Evolutionary conservation across 2,329 filamentous ascomycete species (phyloP).

Genomic region (Diaporthe vexans): DNA sequence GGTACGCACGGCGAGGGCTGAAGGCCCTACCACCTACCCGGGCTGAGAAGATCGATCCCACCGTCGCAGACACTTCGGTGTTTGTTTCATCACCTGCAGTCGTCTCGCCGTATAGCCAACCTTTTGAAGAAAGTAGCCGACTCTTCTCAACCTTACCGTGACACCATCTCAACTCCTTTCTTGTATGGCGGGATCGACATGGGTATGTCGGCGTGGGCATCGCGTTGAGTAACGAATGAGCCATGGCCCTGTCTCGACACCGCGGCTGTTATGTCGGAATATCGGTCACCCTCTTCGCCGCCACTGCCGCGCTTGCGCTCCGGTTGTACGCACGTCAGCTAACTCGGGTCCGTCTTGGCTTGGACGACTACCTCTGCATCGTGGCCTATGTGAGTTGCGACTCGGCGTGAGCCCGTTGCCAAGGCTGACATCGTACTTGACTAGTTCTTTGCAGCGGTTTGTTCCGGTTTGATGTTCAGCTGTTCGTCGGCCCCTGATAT

Average conservation of each 20-base stretch:
- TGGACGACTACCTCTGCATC: constrained; percentile 31
- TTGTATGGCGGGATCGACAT: not conserved
- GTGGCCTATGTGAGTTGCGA: constrained; percentile 21
- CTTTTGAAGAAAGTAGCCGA: not conserved
- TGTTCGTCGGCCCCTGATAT: not conserved
- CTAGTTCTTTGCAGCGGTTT: constrained; percentile 12
- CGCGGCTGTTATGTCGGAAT: constrained; percentile 31
- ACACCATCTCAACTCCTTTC: not conserved
- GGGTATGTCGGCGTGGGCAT: not conserved
- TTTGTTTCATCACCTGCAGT: not conserved
- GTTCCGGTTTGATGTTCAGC: constrained; percentile 22
- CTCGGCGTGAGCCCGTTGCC: too few relatives aligned
- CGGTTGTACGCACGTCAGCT: constrained; percentile 15
- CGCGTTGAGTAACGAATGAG: not conserved
- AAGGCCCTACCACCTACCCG: not conserved
- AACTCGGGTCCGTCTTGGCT: constrained; percentile 8
- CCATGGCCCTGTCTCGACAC: constrained; percentile 21
- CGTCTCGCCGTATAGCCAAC: not conserved
- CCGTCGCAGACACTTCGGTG: too few relatives aligned
- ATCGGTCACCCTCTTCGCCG: constrained; percentile 17
- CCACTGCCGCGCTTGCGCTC: constrained; percentile 21
- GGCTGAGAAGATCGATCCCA: not conserved
- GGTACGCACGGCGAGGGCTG: not conserved
- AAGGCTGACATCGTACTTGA: not conserved
- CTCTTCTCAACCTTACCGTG: not conserved